Evolutionary conservation across 2,329 filamentous ascomycete species (phyloP).

Genomic region (Beauveria australis): DNA sequence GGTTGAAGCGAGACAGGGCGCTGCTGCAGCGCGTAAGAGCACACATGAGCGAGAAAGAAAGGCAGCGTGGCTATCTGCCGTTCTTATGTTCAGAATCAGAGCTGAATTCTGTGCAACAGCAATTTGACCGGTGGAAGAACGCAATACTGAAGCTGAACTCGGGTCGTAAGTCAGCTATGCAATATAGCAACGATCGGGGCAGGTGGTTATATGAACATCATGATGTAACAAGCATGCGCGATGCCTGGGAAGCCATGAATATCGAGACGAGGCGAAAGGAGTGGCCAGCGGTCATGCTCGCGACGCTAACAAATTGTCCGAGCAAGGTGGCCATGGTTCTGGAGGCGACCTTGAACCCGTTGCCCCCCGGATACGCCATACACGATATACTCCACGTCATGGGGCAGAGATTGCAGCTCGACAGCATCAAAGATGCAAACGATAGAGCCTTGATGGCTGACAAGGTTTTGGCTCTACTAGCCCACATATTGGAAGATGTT

Average conservation of each 20-base stretch:
- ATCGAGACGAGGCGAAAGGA: constrained; percentile 16
- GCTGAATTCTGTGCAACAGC: background rate
- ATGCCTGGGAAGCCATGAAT: constrained; percentile 25
- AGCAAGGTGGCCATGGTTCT: constrained; percentile 26
- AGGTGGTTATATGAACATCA: constrained; percentile 25
- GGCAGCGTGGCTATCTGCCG: background rate
- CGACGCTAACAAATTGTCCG: constrained; percentile 25
- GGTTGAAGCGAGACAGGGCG: background rate
- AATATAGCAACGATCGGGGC: constrained; percentile 19
- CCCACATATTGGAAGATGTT: constrained; percentile 22
- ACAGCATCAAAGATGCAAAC: constrained; percentile 13
- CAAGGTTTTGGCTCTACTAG: constrained; percentile 21
- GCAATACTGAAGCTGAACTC: background rate
- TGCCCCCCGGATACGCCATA: constrained; percentile 29
- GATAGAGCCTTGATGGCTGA: constrained; percentile 21
- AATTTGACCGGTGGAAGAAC: background rate
- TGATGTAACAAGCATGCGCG: constrained; percentile 22
- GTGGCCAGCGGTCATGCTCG: constrained; percentile 30
- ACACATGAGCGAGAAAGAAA: background rate
- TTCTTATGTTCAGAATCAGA: background rate
- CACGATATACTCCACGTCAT: constrained; percentile 28
- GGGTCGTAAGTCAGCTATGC: too few relatives aligned
- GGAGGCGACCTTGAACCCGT: constrained; percentile 28
- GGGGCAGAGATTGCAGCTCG: constrained; percentile 17
- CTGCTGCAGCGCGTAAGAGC: background rate